Evolutionary conservation across 768 basidiomycete genomes (phyloP), one percentile per base, ranked within the genome.

Genomic region (Termitomyces sp.): DNA sequence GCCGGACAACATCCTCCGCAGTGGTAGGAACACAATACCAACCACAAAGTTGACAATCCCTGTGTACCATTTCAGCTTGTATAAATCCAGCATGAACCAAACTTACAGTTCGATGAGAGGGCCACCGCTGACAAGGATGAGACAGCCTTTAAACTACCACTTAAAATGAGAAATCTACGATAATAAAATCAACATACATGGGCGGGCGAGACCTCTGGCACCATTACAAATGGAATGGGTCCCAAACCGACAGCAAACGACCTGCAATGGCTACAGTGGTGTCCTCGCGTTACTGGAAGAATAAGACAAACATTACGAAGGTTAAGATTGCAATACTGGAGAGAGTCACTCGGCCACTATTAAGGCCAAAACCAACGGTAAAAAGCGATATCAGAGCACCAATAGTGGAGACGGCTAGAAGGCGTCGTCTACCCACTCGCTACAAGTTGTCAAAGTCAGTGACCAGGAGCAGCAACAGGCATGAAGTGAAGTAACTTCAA

Each of bases 181-280:
- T 53, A 19, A 32, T 52, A 21, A 4, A 51, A 41, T 47, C 41
- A 40, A 75, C 89, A 58, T 67, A 88, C 92, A 62, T 88, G 79
- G 48, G 79, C 69, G 1, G 93, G 93, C 2, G 93, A 87, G 21
- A 97, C 83, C 65, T 98, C 94, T 15, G 93, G 85, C 32, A 96
- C 85, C 68, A 98, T 85, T 38, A 98, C 84, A 65, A 94, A 98
- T 0, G 96, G 95, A 34, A 98, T 73, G 2, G 96, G 94, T 1
- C 96, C 96, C 17, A 98, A 77, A 2, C 95, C 96, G 34, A 88
- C 71, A 1, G 94, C 90, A 69, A 95, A 98, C 0, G 90, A 88
- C 70, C 90, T 90, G 55, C 10, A 45, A 47, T 37, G 55, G 38
- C 17, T 21, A 32, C 17, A 19, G 42, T 24, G 22, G 19, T 28